These are phyloP conservation scores for Naganishia liquefaciens DNA, from an alignment of 1,284 basidiomycete genomes.

Conservation along the genomic window DNA sequence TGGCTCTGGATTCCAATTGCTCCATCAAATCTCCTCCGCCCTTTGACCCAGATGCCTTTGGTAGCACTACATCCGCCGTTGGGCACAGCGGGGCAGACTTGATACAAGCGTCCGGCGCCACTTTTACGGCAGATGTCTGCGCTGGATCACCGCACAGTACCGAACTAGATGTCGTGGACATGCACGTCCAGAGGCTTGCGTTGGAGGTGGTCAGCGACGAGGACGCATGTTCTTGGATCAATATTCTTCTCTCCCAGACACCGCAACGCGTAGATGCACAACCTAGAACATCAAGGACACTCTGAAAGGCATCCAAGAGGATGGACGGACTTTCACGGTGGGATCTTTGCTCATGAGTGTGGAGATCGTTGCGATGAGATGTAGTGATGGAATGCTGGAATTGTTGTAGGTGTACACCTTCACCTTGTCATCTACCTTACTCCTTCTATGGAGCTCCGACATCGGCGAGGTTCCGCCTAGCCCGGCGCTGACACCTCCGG, in stretches of 20 bases:
- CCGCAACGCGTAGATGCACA: too few species aligned
- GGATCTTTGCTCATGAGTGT: too few species aligned
- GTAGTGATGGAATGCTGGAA: too few species aligned
- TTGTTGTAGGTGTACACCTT: too few species aligned
- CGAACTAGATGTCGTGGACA: constrained; percentile 7
- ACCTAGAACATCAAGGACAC: background rate
- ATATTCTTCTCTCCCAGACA: background rate
- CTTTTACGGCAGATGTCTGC: too few species aligned
- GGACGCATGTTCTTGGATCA: background rate
- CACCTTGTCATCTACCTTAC: too few species aligned
- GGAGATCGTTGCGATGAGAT: too few species aligned
- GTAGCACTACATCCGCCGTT: background rate
- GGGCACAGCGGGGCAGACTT: background rate
- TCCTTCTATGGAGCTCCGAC: background rate
- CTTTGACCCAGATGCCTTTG: too few species aligned
- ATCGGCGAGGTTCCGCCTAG: background rate
- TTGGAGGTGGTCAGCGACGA: constrained; percentile 1
- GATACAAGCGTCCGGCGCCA: too few species aligned
- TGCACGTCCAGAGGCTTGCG: constrained; percentile 6
- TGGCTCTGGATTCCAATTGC: constrained; percentile 8
- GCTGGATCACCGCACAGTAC: constrained; percentile 3
- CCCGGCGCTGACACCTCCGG: background rate
- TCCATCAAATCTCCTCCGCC: background rate
- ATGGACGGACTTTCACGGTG: too few species aligned
- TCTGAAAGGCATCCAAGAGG: background rate